Evolutionary conservation across 192 early-diverging fungal genomes (phyloP).

Genomic region (Diversispora eburnea): DNA sequence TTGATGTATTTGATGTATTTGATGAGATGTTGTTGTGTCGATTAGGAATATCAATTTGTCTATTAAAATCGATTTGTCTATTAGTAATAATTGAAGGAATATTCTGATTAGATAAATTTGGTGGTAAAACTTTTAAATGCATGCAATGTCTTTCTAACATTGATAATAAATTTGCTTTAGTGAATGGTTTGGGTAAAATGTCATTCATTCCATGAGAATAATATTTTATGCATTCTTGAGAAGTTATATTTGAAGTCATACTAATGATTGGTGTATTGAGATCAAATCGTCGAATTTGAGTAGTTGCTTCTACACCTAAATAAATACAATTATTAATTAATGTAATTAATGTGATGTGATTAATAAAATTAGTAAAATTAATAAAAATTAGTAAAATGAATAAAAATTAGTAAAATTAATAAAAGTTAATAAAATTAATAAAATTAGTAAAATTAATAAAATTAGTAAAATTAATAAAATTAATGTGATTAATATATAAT

Average conservation of each 20-base stretch:
- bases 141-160: constrained; percentile 59
- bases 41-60: too few species aligned
- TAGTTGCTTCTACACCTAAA: constrained; percentile 66
- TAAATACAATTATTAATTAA: constrained; percentile 33
- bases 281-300: constrained; percentile 70
- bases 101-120: constrained; percentile 15
- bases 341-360: background rate
- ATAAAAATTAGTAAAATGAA: too few species aligned
- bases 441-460: too few species aligned
- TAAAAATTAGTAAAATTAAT: too few species aligned
- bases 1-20: background rate
- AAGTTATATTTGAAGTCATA: constrained; percentile 70
- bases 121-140: constrained; percentile 36
- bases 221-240: constrained; percentile 63
- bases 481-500: background rate
- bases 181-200: constrained; percentile 69
- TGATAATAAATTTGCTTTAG: constrained; percentile 42
- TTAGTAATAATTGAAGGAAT: background rate
- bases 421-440: too few species aligned
- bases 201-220: constrained; percentile 73
- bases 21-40: too few species aligned
- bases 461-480: too few species aligned
- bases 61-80: background rate
- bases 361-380: too few species aligned
- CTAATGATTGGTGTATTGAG: constrained; percentile 66